phyloP scores from a whole-genome alignment of 116 monocot species.

The Dioscorea cayenensis region DNA sequence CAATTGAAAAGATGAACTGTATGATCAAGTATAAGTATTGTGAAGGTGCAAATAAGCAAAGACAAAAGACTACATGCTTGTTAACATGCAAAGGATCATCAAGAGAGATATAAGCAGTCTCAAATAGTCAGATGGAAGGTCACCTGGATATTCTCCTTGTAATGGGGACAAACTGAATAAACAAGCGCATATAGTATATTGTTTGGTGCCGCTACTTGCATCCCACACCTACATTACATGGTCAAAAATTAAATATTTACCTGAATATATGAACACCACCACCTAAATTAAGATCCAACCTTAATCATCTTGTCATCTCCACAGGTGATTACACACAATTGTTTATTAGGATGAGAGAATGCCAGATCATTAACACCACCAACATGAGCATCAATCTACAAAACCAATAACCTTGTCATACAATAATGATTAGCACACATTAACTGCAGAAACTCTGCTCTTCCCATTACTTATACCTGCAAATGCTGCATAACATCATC shows the following conservation, averaged over 20 bases:
- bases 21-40: slow-evolving; percentile 1
- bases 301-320: slow-evolving; percentile 92
- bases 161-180: slow-evolving; percentile 87
- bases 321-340: slow-evolving; percentile 69
- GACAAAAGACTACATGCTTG: background rate
- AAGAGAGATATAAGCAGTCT: background rate
- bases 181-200: slow-evolving; percentile 74
- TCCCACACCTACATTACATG: slow-evolving; percentile 75
- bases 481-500: slow-evolving; percentile 65
- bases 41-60: background rate
- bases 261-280: background rate
- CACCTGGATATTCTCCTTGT: slow-evolving; percentile 85
- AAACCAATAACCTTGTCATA: slow-evolving; percentile 1
- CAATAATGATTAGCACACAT: background rate
- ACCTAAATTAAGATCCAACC: slow-evolving; percentile 22
- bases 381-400: slow-evolving; percentile 91
- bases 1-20: slow-evolving; percentile 93
- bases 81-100: background rate
- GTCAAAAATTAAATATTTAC: background rate
- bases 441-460: background rate
- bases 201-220: slow-evolving; percentile 53
- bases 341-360: slow-evolving; percentile 68
- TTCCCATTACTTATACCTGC: slow-evolving; percentile 36
- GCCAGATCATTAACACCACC: slow-evolving; percentile 93
- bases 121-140: background rate